Evolutionary conservation across 139 green algal genomes (phyloP).

Genomic region (Micractinium sp.): DNA sequence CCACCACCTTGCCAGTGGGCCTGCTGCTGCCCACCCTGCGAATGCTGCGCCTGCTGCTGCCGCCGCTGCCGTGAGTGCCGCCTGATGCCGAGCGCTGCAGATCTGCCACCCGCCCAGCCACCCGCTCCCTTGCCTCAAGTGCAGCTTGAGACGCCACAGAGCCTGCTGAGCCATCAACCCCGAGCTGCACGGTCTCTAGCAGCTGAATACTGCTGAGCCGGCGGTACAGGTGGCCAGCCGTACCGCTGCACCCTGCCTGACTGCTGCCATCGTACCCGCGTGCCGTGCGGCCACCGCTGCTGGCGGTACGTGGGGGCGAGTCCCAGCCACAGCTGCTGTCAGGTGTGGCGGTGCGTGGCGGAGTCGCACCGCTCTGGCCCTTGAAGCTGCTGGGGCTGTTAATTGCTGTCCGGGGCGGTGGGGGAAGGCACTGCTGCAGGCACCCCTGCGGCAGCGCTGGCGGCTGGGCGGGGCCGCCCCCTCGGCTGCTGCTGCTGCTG

Average conservation of each 20-base stretch:
- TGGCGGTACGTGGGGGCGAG: neutral
- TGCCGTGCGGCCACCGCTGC: neutral
- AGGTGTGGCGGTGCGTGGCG: neutral
- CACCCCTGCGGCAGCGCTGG: neutral
- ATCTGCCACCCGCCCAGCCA: neutral
- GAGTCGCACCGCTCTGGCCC: neutral
- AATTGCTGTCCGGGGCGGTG: neutral
- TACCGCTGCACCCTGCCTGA: too few species aligned
- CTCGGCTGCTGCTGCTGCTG: neutral
- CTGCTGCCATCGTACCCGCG: neutral
- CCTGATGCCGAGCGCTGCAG: neutral
- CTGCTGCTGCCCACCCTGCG: neutral
- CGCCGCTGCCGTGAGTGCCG: neutral
- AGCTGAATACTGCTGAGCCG: slow-evolving; percentile 13
- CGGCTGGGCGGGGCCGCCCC: neutral
- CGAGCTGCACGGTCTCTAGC: slow-evolving; percentile 1
- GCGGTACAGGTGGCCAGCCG: neutral
- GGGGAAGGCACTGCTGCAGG: neutral
- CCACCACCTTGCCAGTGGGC: neutral
- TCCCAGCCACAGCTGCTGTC: neutral
- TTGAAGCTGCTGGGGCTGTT: neutral
- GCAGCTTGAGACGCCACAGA: slow-evolving; percentile 9
- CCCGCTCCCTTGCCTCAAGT: neutral
- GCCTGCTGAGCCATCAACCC: neutral
- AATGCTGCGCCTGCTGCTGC: neutral